phyloP scores from a whole-genome alignment of 2,329 filamentous ascomycete species.

The Ophiocordyceps sinensis region DNA sequence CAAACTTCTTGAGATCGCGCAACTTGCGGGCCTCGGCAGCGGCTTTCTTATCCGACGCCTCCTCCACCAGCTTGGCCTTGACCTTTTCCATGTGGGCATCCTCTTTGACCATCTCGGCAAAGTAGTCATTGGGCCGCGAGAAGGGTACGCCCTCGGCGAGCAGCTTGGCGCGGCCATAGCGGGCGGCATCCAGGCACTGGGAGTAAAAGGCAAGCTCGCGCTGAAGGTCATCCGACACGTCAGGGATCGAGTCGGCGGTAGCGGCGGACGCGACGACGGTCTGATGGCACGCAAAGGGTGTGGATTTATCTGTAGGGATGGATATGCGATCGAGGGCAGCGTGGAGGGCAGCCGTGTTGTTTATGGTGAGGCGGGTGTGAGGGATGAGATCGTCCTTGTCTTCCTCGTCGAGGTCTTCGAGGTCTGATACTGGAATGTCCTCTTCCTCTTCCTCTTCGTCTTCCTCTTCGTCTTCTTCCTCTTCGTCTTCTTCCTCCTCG shows the following conservation, averaged over 20 bases:
- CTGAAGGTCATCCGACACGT: conserved; percentile 81
- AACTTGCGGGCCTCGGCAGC: conserved; percentile 80
- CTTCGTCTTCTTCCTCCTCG: no score
- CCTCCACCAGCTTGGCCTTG: conserved; percentile 82
- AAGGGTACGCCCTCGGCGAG: conserved; percentile 76
- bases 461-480: conserved; percentile 38
- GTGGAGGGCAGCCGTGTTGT: conserved; percentile 81
- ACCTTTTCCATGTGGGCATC: conserved; percentile 98
- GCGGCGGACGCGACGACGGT: conserved; percentile 53
- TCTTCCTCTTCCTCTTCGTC: conserved; percentile 66
- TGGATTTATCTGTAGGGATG: conserved; percentile 48
- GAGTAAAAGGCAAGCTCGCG: conserved; percentile 90
- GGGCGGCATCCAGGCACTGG: conserved; percentile 69
- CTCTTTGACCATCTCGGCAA: conserved; percentile 97
- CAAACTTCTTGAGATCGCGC: conserved; percentile 96
- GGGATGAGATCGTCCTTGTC: conserved; percentile 79
- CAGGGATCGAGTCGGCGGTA: conserved; percentile 53
- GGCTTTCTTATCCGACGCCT: conserved; percentile 85
- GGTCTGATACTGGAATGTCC: conserved; percentile 79
- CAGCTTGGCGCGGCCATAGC: conserved; percentile 56
- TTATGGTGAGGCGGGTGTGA: conserved; percentile 88
- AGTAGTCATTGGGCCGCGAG: conserved; percentile 83
- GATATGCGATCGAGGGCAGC: conserved; percentile 65
- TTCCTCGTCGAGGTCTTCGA: conserved; percentile 62
- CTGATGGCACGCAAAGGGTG: conserved; percentile 75